Conservation (phyloP, 2,329 filamentous ascomycete species). For the Teratosphaeria nubilosa region DNA sequence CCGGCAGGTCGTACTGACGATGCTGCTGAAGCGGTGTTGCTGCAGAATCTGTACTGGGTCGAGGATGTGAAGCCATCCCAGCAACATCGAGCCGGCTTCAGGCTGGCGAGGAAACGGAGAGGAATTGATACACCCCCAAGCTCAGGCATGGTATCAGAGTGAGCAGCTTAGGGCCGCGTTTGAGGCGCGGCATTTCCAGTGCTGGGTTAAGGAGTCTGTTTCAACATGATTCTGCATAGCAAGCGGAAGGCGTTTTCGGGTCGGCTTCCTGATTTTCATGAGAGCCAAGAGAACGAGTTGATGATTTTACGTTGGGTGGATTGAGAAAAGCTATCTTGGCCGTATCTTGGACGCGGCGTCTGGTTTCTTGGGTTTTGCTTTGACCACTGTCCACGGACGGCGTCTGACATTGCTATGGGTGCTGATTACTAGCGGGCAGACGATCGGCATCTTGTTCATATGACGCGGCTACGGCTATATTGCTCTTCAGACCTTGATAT, state of each 20-base stretch:
- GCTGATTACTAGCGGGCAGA: background rate
- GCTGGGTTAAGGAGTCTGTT: background rate
- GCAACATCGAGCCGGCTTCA: slow-evolving; percentile 28
- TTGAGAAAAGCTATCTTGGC: background rate
- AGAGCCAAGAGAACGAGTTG: background rate
- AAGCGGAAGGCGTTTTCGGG: slow-evolving; percentile 15
- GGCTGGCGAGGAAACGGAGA: slow-evolving; percentile 19
- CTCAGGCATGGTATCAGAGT: slow-evolving; percentile 14
- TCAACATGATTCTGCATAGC: slow-evolving; percentile 12
- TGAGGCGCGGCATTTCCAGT: background rate
- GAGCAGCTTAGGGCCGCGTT: background rate
- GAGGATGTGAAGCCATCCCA: slow-evolving; percentile 29
- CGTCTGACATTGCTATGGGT: background rate
- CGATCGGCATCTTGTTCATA: background rate
- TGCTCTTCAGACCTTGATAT: background rate
- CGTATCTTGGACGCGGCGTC: background rate
- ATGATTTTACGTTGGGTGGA: background rate
- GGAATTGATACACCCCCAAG: slow-evolving; percentile 24
- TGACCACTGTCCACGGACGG: background rate
- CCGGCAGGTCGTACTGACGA: slow-evolving; percentile 5
- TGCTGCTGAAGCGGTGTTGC: slow-evolving; percentile 3
- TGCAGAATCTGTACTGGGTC: slow-evolving; percentile 21
- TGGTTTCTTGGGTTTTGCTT: background rate
- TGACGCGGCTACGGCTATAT: background rate
- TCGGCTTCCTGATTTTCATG: background rate